Evolutionary conservation across 2,329 filamentous ascomycete species (phyloP), one percentile per base, ranked within the genome.

Genomic region (Claviceps sorghi): DNA sequence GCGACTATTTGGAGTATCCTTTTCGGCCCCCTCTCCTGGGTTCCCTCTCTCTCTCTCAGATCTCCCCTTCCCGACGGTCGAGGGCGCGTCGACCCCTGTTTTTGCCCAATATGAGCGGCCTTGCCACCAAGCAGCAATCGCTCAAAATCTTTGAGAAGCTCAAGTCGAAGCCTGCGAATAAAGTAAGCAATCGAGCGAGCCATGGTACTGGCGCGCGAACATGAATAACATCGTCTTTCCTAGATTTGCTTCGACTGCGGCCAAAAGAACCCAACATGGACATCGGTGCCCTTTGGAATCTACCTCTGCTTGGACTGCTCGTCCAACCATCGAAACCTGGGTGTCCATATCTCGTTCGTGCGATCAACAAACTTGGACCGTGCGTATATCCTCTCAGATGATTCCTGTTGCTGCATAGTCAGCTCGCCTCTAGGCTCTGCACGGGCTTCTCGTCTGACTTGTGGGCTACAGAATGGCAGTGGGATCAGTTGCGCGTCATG

Each of bases 261-360:
- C 67, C 86, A 89, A 64, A 97, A 97, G 73, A 96, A 96, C 66
- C 93, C 93, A 56, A 97, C 93, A 54, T 98, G 93, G 93, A 95
- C 90, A 8, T 97, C 91, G 7, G 90, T 96, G 34, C 90, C 91
- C 11, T 89, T 98, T 58, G 93, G 88, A 65, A 97, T 98, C 68
- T 98, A 97, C 68, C 82, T 98, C 22, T 98, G 93, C 66, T 84
- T 98, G 63, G 93, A 98, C 72, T 98, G 93, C 74, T 96, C 91
- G 43, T 86, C 91, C 53, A 89, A 96, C 69, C 93, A 98, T 71
- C 85, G 93, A 62, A 97, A 97, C 70, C 83, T 98, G 63, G 93
- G 93, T 69, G 91, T 97, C 55, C 93, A 98, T 72, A 96, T 98
- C 71, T 96, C 91, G 61, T 98, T 98, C 75, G 93, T 98, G 63